Percentiles rank a stretch among this genome's conserved stretches.
These are phyloP conservation scores for Fusarium citri DNA, from an alignment of 2,329 filamentous ascomycete genomes.

Conservation along the genomic window DNA sequence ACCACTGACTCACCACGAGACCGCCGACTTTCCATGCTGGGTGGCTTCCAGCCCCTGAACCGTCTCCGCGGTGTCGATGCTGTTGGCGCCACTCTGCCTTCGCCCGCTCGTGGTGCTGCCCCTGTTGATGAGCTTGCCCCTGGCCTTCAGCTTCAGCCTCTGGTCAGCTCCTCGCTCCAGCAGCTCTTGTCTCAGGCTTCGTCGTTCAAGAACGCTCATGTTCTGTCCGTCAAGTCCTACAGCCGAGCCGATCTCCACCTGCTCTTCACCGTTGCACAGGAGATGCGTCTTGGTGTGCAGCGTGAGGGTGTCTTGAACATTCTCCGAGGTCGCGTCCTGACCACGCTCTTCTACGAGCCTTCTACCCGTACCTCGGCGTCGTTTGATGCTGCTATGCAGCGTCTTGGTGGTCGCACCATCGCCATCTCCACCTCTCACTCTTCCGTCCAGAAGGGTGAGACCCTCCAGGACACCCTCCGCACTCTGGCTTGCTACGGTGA, in stretches of 20 bases:
- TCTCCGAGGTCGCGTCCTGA: conserved; percentile 86
- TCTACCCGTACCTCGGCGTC: conserved; percentile 95
- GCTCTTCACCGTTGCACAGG: conserved; percentile 95
- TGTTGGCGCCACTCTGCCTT: conserved; percentile 31
- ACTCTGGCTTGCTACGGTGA: conserved; percentile 95
- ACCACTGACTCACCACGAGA: conserved; percentile 53
- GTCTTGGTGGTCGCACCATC: conserved; percentile 88
- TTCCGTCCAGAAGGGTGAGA: conserved; percentile 93
- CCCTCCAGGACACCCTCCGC: conserved; percentile 90
- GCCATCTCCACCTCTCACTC: conserved; percentile 85
- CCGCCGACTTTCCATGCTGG: conserved; percentile 49
- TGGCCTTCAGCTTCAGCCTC: conserved; percentile 61
- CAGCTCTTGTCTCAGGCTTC: conserved; percentile 80
- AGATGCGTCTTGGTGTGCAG: conserved; percentile 96
- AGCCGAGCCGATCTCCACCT: conserved; percentile 87
- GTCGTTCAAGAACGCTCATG: conserved; percentile 88
- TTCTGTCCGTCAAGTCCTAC: conserved; percentile 93
- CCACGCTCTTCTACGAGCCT: conserved; percentile 97
- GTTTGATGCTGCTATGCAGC: conserved; percentile 98
- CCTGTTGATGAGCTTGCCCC: conserved; percentile 60
- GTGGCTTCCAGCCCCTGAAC: conserved; percentile 47
- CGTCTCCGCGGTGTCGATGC: conserved; percentile 49
- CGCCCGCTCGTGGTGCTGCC: conserved; percentile 40
- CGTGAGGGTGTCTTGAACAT: conserved; percentile 89
- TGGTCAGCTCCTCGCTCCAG: conserved; percentile 71